Percentiles rank a stretch among this genome's conserved stretches.
These are phyloP conservation scores for Asterophora parasitica DNA, from an alignment of 768 basidiomycete species.

Conservation along the genomic window DNA sequence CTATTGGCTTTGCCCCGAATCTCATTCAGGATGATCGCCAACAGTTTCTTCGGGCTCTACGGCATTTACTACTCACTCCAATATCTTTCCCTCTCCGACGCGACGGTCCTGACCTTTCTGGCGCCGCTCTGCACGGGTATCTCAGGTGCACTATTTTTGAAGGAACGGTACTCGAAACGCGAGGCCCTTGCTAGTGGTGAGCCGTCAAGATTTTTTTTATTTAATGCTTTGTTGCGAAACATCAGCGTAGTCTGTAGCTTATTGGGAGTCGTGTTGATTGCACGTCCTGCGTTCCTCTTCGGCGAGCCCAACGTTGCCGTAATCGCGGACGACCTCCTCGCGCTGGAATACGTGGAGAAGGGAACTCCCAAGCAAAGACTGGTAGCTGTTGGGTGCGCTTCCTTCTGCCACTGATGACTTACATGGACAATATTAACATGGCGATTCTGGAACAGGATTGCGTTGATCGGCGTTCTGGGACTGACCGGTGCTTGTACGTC, in stretches of 20 bases:
- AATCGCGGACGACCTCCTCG: conserved; percentile 17
- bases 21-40: too few relatives aligned
- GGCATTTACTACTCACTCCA: conserved; percentile 63
- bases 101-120: conserved; percentile 73
- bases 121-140: conserved; percentile 61
- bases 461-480: conserved; percentile 51
- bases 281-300: conserved; percentile 73
- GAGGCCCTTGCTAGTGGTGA: conserved; percentile 49
- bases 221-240: background rate
- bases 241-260: conserved; percentile 51
- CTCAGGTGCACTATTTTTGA: conserved; percentile 55
- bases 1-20: too few relatives aligned
- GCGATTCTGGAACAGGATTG: conserved; percentile 6
- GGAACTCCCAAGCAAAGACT: conserved; percentile 39
- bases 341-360: conserved; percentile 17
- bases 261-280: conserved; percentile 75
- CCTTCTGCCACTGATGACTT: background rate
- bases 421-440: background rate
- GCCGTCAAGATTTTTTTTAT: conserved; percentile 9
- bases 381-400: conserved; percentile 14
- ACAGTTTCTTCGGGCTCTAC: conserved; percentile 52
- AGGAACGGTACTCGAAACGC: conserved; percentile 50
- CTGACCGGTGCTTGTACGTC: conserved; percentile 66
- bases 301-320: conserved; percentile 30
- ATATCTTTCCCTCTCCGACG: conserved; percentile 75